phyloP scores from a whole-genome alignment of 345 rosid species.

The Limnanthes douglasii region DNA sequence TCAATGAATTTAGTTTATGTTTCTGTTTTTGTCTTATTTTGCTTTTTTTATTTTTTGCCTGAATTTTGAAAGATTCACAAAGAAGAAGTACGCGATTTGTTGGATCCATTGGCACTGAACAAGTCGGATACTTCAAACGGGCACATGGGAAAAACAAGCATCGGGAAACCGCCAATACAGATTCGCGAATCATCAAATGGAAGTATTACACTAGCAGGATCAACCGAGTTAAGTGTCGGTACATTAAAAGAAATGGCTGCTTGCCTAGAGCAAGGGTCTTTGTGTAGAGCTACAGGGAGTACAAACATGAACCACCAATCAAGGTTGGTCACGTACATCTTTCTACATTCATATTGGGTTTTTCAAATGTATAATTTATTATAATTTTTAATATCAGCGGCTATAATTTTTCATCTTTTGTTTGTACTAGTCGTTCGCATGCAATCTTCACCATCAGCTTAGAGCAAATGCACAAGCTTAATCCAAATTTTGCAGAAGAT shows the following conservation, averaged over 20 bases:
- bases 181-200: slow-evolving; percentile 96
- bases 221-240: slow-evolving; percentile 78
- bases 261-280: slow-evolving; percentile 89
- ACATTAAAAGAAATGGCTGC: slow-evolving; percentile 85
- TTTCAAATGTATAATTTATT: no score
- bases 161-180: slow-evolving; percentile 90
- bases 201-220: slow-evolving; percentile 93
- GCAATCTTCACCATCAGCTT: slow-evolving; percentile 95
- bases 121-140: slow-evolving; percentile 49
- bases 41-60: slow-evolving; percentile 10
- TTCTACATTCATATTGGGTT: no score
- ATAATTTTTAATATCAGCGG: no score
- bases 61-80: slow-evolving; percentile 82
- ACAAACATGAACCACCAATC: slow-evolving; percentile 98
- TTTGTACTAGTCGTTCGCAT: slow-evolving; percentile 77
- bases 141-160: slow-evolving; percentile 39
- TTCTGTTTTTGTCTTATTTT: background rate
- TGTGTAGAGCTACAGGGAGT: slow-evolving; percentile 94
- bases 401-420: slow-evolving; percentile 5
- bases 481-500: slow-evolving; percentile 41
- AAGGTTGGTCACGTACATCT: slow-evolving; percentile 57
- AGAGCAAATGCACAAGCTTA: slow-evolving; percentile 84
- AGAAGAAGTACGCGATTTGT: slow-evolving; percentile 95
- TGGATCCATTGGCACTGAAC: slow-evolving; percentile 44
- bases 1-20: background rate